Evolutionary conservation across 1,139 yeast genomes (phyloP), one percentile per base, ranked within the genome.

Genomic region (Magnusiomyces fungicola): DNA sequence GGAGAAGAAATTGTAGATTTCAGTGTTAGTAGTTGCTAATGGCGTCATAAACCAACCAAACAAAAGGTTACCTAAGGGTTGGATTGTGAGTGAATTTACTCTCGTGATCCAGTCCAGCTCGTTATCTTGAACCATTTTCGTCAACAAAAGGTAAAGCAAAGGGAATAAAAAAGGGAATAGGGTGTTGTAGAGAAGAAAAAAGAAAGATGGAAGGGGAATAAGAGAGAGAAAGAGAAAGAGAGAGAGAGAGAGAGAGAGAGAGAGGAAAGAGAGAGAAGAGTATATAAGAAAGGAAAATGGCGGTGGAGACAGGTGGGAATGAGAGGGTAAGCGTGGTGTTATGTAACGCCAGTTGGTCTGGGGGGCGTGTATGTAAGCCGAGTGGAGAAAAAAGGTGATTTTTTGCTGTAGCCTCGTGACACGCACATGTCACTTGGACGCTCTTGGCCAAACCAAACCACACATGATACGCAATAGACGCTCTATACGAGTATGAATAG

Each of bases 31-130:
- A 14, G 32, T 27, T n/a, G n/a, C n/a, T n/a, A n/a, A n/a, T n/a
- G n/a, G n/a, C n/a, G n/a, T n/a, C n/a, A n/a, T n/a, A n/a, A n/a
- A n/a, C n/a, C n/a, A n/a, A n/a, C n/a, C n/a, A n/a, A n/a, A n/a
- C n/a, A n/a, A 18, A 21, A 14, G 32, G 45, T n/a, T 38, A 49
- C 51, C 51, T 46, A 33, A 29, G 21, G 42, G 45, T 21, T 37
- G 27, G 37, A 37, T 38, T 16, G 42, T 38, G 2, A 47, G 32
- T n/a, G 51, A 47, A 33, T 48, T 45, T 23, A 48, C 53, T 32
- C 33, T 45, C 6, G 53, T 40, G 16, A 50, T 42, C 53, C 53
- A 50, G 27, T 48, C 45, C 19, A 50, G 47, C 30, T 50, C 53
- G n/a, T 46, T 46, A 22, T 50, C 43, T 19, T 29, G 47, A 12